Evolutionary conservation across 75 land plant genomes (phyloP).

Genomic region (Adiantum capillusveneris): DNA sequence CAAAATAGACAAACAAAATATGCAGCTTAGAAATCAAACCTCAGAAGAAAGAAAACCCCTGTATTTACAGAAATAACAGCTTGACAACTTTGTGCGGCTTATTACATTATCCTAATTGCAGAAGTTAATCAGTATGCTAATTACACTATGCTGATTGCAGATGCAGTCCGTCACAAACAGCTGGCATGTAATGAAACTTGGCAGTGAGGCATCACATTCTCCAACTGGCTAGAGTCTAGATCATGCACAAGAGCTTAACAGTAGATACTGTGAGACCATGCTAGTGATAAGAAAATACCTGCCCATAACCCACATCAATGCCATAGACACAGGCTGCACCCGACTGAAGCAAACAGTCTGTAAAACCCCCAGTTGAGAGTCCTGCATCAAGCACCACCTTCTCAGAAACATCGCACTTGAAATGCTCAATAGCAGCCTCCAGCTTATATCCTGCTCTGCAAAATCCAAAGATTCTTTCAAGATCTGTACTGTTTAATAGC

Average conservation of each 20-base stretch:
- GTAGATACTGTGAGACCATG: neutral
- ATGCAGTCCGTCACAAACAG: too few species aligned
- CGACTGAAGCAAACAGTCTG: constrained; percentile 91
- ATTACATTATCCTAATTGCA: too few species aligned
- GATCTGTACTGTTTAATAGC: too few species aligned
- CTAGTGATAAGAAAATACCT: constrained; percentile 50
- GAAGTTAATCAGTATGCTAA: too few species aligned
- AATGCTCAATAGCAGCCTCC: constrained; percentile 84
- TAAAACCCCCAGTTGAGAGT: constrained; percentile 94
- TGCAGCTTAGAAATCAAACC: too few species aligned
- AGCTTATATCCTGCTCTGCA: constrained; percentile 93
- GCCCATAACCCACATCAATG: constrained; percentile 98
- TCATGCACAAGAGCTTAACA: neutral
- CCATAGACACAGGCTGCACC: constrained; percentile 93
- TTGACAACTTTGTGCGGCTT: too few species aligned
- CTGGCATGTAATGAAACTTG: too few species aligned
- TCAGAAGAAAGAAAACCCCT: too few species aligned
- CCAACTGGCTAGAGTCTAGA: neutral
- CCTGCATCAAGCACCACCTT: constrained; percentile 94
- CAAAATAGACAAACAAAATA: too few species aligned
- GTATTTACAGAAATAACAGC: too few species aligned
- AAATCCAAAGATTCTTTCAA: neutral
- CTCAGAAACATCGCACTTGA: constrained; percentile 59
- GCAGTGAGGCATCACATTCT: neutral
- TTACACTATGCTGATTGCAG: too few species aligned